Conservation (phyloP, 2,329 filamentous ascomycete genomes). For the Exophiala calicioides region DNA sequence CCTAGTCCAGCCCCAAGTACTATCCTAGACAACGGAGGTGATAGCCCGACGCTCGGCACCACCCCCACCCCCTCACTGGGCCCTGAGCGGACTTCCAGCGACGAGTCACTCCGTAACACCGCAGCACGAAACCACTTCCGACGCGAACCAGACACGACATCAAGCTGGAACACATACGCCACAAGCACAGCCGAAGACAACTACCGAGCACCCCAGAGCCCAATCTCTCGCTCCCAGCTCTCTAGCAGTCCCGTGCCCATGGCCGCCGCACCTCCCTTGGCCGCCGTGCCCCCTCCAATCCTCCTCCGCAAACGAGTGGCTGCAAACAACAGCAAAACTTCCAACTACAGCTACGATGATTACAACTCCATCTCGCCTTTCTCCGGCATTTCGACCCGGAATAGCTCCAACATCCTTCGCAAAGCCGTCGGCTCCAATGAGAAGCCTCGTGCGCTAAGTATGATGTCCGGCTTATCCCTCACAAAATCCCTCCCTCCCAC, state of each 20-base stretch:
- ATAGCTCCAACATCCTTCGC: conserved; percentile 25
- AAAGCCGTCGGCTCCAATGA: conserved; percentile 21
- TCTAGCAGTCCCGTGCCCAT: conserved; percentile 40
- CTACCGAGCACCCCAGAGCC: conserved; percentile 30
- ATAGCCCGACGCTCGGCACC: conserved; percentile 25
- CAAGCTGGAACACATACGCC: conserved; percentile 64
- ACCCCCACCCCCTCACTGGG: conserved; percentile 7
- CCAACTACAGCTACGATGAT: conserved; percentile 36
- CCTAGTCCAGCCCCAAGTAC: conserved; percentile 19
- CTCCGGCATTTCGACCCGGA: conserved; percentile 22
- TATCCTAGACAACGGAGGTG: conserved; percentile 14
- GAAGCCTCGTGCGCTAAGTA: conserved; percentile 21
- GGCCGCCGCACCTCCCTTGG: conserved; percentile 29
- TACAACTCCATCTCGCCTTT: conserved; percentile 36
- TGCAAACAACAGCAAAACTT: conserved; percentile 27
- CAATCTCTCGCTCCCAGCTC: conserved; percentile 42
- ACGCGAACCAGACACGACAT: conserved; percentile 37
- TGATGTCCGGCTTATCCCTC: conserved; percentile 35
- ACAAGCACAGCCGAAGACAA: conserved; percentile 50
- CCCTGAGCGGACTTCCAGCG: conserved; percentile 16
- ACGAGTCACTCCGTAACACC: conserved; percentile 15
- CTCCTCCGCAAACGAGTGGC: conserved; percentile 42
- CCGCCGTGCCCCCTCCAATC: conserved; percentile 38
- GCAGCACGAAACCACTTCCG: conserved; percentile 19
- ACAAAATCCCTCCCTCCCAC: conserved; percentile 62